Evolutionary conservation across 768 basidiomycete species (phyloP), one percentile per base, ranked within the genome.

Genomic region (Artomyces pyxidatus): DNA sequence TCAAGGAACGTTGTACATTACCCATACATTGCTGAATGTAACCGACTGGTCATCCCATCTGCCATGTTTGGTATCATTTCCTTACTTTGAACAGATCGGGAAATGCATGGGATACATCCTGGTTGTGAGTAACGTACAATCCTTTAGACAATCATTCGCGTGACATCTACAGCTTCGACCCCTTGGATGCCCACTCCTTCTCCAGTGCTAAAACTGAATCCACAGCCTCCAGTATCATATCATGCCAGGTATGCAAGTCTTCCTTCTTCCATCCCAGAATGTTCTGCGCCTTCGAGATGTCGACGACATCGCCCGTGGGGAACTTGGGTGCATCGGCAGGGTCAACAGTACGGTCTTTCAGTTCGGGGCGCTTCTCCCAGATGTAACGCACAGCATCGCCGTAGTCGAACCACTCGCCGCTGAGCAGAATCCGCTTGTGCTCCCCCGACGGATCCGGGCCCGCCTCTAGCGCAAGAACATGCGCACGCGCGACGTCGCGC

Each of bases 361-460:
- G 28, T 12, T 44, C 42, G 26, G 42, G 42, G 27, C 27, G 42
- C 28, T 22, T 27, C 42, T 27, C 42, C 4, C 17, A 10, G 26
- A 29, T 14, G 40, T 21, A 23, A 6, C 14, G 14, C 25, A n/a
- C 25, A 19, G 30, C 21, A 17, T 46, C 26, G 14, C 26, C 42
- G 40, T 57, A 49, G 14, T 47, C 44, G 28, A 9, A 22, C 45
- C 30, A 35, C 10, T 35, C 32, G 32, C 32, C 17, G 32, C 32
- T 35, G 32, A 35, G 7, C 14, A 35, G 32, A 35, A 35, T 35
- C 14, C 32, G 32, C 32, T 35, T 35, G 32, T 35, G 32, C 32
- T 35, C 32, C 14, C 32, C 32, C 32, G 32, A 35, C 4, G 32
- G 32, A 14, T 14, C 12, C 17, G 32, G 32, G 12, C 32, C 32